Base-by-base conservation (phyloP, 148 eudicot species). In the Nepenthes gracilis region DNA sequence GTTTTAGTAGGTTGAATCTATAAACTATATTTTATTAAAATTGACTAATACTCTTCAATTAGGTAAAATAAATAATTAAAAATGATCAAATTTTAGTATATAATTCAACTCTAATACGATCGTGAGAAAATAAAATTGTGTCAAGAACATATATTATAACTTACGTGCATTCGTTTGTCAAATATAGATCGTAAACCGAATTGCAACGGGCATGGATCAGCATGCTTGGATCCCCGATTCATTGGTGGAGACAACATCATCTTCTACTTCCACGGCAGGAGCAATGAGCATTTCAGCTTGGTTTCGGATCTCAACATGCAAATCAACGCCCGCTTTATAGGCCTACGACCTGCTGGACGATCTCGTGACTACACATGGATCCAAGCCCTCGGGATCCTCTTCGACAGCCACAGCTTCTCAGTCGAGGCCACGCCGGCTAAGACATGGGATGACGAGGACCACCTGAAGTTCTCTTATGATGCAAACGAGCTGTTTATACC, bases 261-360 rank as follows among this genome's bases (percentile, higher is more conserved):
- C 13, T 87, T 87, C 77, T 84, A 87, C 70, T 87, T 84, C 76
- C 90, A 87, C 23, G 95, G 95, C 57, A 80, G 78, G 71, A 77
- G 68, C 48, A 82, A 84, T 36, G 69, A 84, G 60, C 74, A 84
- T 63, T 87, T 80, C 73, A 67, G 72, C 73, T 76, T 87, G 45
- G 80, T 87, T 37, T 84, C 90, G 1, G 90, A 84, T 58, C 62
- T 52, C 40, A 80, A 74, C 60, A 76, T 87, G 61, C 88, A 87
- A 73, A 77, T 87, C 72, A 87, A 80, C 15, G 90, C 83, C 23
- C 81, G 69, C 15, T 87, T 87, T 80, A 84, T 82, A 12, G 90
- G 95, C 49, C 68, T 68, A 12, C 66, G 85, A 56, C 89, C 89
- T 34, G 65, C 66, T 23, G 82, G 85, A 6, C 58, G 85, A 66